Evolutionary conservation across 192 early-diverging fungal species (phyloP).

Genomic region (Diversispora epigaea): DNA sequence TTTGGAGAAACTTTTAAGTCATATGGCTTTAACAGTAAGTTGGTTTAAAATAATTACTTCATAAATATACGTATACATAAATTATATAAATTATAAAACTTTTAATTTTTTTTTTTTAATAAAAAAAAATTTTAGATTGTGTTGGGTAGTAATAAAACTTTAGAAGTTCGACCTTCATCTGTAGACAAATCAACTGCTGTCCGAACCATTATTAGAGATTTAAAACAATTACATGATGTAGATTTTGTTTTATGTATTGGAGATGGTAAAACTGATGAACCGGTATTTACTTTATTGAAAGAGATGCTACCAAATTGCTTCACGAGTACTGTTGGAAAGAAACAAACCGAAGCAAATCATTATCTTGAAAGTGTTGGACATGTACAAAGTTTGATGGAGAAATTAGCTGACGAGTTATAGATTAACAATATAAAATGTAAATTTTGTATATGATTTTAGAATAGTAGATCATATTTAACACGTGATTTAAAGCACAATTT

Average conservation of each 20-base stretch:
- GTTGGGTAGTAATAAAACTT: slow-evolving; percentile 92
- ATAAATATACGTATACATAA: no score
- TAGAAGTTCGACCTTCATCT: slow-evolving; percentile 90
- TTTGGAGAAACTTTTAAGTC: slow-evolving; percentile 90
- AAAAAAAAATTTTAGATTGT: slow-evolving; percentile 64
- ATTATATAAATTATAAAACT: no score
- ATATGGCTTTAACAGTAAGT: slow-evolving; percentile 82
- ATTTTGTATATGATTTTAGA: no score
- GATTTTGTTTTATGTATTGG: slow-evolving; percentile 87
- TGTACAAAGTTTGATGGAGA: slow-evolving; percentile 48
- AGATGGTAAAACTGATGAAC: slow-evolving; percentile 95
- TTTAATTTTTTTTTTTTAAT: slow-evolving; percentile 20
- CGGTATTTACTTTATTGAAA: slow-evolving; percentile 78
- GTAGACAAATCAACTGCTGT: slow-evolving; percentile 93
- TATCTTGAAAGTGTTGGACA: slow-evolving; percentile 73
- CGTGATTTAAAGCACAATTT: no score
- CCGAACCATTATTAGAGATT: slow-evolving; percentile 81
- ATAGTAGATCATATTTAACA: no score
- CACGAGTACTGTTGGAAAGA: slow-evolving; percentile 95
- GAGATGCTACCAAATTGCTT: slow-evolving; percentile 49
- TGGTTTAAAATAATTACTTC: no score
- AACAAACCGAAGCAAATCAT: slow-evolving; percentile 89
- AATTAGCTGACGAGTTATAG: no score
- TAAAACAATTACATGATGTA: slow-evolving; percentile 39
- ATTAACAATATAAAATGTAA: no score